phyloP scores from a whole-genome alignment of 805 yeast genomes.

The Pichia californica region DNA sequence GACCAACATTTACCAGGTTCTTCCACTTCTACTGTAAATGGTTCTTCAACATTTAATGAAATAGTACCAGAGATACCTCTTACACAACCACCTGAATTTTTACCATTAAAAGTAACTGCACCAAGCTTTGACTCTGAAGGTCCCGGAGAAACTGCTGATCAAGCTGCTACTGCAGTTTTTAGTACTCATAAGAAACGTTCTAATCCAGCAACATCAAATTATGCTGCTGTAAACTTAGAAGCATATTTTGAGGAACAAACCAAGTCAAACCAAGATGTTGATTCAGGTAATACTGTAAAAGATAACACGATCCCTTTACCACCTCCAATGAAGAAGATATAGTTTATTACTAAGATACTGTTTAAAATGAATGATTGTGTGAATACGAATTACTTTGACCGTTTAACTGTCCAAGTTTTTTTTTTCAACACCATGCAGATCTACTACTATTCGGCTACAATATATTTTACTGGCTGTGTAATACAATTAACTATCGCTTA shows the following conservation, averaged over 20 bases:
- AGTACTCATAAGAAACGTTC: conserved; percentile 4
- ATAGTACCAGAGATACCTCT: conserved; percentile 1
- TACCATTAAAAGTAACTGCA: conserved; percentile 5
- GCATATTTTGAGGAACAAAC: conserved; percentile 38
- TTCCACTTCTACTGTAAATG: neutral
- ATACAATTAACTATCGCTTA: no score
- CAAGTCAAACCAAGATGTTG: conserved; percentile 34
- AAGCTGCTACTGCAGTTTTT: conserved; percentile 7
- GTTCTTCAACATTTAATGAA: neutral
- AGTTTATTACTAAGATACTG: no score
- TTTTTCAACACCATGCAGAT: no score
- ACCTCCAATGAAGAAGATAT: conserved; percentile 6
- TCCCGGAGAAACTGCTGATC: conserved; percentile 5
- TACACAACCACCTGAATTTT: conserved; percentile 7
- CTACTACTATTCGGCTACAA: no score
- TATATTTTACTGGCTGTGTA: no score
- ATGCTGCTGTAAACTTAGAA: conserved; percentile 24
- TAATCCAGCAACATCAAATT: neutral
- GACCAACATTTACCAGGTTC: conserved; percentile 17
- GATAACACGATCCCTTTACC: conserved; percentile 4
- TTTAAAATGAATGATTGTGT: no score
- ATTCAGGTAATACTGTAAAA: conserved; percentile 17
- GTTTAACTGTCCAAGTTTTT: no score
- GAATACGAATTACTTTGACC: no score
- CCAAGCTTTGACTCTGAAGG: conserved; percentile 3